Percentiles rank a stretch among this genome's conserved stretches.
Evolutionary conservation across 2,329 filamentous ascomycete species (phyloP).

Genomic region (Scortechinia acanthostroma): DNA sequence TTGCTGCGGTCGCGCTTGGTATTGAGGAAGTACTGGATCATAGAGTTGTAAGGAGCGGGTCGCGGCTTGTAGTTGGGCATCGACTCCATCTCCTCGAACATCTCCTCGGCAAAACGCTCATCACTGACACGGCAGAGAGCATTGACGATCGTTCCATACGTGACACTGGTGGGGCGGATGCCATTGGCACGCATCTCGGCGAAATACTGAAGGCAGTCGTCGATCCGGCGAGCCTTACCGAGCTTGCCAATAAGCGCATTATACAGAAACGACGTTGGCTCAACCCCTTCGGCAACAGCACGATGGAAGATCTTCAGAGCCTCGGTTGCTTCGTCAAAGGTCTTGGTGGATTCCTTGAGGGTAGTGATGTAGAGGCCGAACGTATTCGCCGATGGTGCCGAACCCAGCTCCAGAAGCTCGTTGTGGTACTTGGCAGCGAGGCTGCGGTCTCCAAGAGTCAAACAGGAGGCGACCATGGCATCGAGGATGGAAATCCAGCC

Average conservation of each 20-base stretch:
- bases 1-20: conserved; percentile 94
- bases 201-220: conserved; percentile 97
- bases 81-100: conserved; percentile 98
- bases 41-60: conserved; percentile 94
- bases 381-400: conserved; percentile 90
- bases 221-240: conserved; percentile 92
- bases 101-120: conserved; percentile 92
- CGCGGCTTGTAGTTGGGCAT: conserved; percentile 99
- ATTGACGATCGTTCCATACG: conserved; percentile 96
- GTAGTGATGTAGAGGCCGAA: conserved; percentile 99
- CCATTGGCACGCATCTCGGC: conserved; percentile 90
- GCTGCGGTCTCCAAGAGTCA: conserved; percentile 74
- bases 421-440: conserved; percentile 83
- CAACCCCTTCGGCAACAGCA: conserved; percentile 85
- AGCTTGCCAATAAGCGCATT: conserved; percentile 97
- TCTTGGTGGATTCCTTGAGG: conserved; percentile 92
- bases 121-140: conserved; percentile 94
- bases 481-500: conserved; percentile 96
- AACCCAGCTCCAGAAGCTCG: conserved; percentile 83
- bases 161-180: conserved; percentile 93
- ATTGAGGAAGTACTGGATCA: conserved; percentile 98
- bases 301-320: conserved; percentile 96
- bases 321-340: conserved; percentile 93
- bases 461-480: conserved; percentile 87
- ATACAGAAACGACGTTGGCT: conserved; percentile 94